These are phyloP conservation scores for Aethionema arabicum DNA, from an alignment of 345 rosid species.

Conservation along the genomic window DNA sequence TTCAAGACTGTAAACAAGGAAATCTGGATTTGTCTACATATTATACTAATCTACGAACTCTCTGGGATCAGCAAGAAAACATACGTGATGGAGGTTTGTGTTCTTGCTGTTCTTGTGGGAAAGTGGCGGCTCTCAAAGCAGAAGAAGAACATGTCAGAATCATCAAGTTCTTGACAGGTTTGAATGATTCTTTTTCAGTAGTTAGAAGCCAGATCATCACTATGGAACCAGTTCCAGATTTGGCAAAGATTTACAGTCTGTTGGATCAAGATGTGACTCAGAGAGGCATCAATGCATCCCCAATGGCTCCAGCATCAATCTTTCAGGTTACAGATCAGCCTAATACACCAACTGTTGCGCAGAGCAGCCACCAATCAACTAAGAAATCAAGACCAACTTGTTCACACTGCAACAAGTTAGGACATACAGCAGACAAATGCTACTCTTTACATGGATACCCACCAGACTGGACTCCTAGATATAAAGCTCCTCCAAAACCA, in stretches of 20 bases:
- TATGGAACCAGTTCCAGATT: neutral
- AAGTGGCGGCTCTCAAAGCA: rapidly evolving
- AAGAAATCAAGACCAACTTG: too few species aligned
- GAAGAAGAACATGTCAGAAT: neutral
- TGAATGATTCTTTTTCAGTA: neutral
- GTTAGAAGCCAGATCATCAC: neutral
- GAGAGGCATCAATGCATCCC: too few species aligned
- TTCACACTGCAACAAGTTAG: too few species aligned
- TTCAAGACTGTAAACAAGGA: neutral
- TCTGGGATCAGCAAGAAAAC: neutral
- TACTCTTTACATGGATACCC: too few species aligned
- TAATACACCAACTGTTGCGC: too few species aligned
- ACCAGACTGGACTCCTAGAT: too few species aligned
- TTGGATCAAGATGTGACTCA: constrained; percentile 8
- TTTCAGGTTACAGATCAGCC: too few species aligned
- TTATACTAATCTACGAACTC: neutral
- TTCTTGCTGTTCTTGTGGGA: neutral
- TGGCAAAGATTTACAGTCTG: neutral
- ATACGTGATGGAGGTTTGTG: neutral
- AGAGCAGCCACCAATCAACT: too few species aligned
- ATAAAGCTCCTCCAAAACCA: too few species aligned
- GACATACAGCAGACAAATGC: too few species aligned
- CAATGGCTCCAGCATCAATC: too few species aligned
- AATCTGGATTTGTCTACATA: neutral
- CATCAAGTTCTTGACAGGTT: neutral